These are phyloP conservation scores for Annulohypoxylon bovei DNA, from an alignment of 495 filamentous ascomycete species.

Conservation along the genomic window DNA sequence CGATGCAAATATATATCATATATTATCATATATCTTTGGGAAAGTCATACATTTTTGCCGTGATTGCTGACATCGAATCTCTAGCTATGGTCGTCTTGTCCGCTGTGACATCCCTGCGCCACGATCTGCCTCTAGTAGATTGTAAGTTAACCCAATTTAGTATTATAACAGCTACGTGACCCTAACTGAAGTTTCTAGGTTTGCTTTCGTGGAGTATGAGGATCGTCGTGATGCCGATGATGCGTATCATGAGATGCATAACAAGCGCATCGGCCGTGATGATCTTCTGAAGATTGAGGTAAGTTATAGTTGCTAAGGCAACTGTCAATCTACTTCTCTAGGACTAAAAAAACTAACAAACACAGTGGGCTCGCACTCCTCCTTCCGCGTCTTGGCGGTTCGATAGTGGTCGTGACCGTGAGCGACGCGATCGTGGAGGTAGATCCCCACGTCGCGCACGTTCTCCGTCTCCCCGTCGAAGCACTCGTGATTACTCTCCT, in stretches of 20 bases:
- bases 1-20: slow-evolving; percentile 31
- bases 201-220: slow-evolving; percentile 99
- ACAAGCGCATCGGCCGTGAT: slow-evolving; percentile 96
- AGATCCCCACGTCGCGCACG: slow-evolving; percentile 83
- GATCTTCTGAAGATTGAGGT: slow-evolving; percentile 99
- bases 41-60: slow-evolving; percentile 46
- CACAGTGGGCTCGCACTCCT: slow-evolving; percentile 95
- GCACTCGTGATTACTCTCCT: slow-evolving; percentile 85
- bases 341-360: slow-evolving; percentile 31
- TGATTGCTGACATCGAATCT: slow-evolving; percentile 54
- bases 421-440: slow-evolving; percentile 68
- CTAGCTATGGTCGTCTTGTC: slow-evolving; percentile 96
- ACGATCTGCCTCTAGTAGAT: slow-evolving; percentile 86
- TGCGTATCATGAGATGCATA: slow-evolving; percentile 99
- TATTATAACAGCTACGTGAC: background rate
- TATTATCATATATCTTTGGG: slow-evolving; percentile 28
- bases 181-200: slow-evolving; percentile 65
- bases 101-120: slow-evolving; percentile 99
- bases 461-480: slow-evolving; percentile 78
- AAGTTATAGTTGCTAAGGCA: slow-evolving; percentile 46
- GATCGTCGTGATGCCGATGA: slow-evolving; percentile 98
- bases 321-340: background rate
- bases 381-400: slow-evolving; percentile 99
- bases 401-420: slow-evolving; percentile 84
- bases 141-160: slow-evolving; percentile 71